A percentile compares a stretch with the other conserved stretches of the same genome.
These are phyloP conservation scores for Phytopythium ostracodes DNA, from an alignment of 352 stramenopile species.

Conservation along the genomic window DNA sequence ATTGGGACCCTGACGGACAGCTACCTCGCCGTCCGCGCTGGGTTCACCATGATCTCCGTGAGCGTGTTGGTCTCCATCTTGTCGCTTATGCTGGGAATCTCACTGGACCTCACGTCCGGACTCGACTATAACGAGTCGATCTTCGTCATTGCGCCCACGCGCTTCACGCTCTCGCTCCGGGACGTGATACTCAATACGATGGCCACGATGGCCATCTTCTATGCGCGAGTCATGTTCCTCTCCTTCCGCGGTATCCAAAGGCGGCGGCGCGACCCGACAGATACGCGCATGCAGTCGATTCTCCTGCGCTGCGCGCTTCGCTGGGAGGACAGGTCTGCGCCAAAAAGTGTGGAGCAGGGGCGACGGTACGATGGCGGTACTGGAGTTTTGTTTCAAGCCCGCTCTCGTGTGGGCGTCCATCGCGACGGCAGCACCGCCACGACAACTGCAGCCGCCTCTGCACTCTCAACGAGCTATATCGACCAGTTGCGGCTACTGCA, in stretches of 20 bases:
- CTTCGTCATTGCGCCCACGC: not conserved
- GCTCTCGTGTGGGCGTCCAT: not conserved
- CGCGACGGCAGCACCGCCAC: not conserved
- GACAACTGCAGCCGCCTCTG: not conserved
- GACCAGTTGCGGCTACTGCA: not conserved
- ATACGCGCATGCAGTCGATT: not conserved
- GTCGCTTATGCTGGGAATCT: not conserved
- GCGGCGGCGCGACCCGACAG: not conserved
- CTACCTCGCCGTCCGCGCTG: not conserved
- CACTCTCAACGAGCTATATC: not conserved
- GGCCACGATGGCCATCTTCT: slow-evolving; percentile 4
- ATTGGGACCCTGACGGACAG: not conserved
- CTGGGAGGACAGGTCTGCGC: not conserved
- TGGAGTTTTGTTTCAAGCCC: not conserved
- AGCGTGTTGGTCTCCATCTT: not conserved
- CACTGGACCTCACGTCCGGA: slow-evolving; percentile 1
- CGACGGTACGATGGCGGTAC: not conserved
- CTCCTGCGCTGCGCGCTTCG: not conserved
- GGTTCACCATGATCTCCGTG: not conserved
- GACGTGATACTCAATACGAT: slow-evolving; percentile 8
- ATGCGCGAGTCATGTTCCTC: not conserved
- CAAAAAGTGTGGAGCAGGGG: not conserved
- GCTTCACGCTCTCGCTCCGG: not conserved
- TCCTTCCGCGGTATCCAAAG: not conserved
- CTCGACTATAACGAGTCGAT: not conserved